Evolutionary conservation across 2,329 filamentous ascomycete genomes (phyloP).

Genomic region (Tolypocladium nubicola): DNA sequence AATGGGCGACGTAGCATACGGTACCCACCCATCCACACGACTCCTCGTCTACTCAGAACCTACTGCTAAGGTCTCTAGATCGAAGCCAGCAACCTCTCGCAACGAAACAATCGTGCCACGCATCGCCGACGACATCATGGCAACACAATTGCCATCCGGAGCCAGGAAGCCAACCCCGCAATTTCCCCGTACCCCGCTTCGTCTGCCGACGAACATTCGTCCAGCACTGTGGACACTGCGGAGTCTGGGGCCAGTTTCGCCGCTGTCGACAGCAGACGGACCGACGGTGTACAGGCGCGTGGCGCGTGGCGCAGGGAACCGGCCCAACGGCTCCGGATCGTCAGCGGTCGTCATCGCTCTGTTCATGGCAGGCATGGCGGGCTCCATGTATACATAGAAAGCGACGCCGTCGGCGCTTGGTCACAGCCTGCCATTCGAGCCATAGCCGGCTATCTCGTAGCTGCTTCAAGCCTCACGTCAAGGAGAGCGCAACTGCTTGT

Average conservation of each 20-base stretch:
- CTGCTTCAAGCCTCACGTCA: not conserved
- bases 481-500: not conserved
- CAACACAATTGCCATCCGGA: not conserved
- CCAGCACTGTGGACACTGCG: not conserved
- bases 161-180: not conserved
- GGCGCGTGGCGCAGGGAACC: not conserved
- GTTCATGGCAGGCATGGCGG: not conserved
- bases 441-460: not conserved
- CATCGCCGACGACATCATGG: not conserved
- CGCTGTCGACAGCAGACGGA: not conserved
- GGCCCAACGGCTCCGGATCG: not conserved
- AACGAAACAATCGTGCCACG: not conserved
- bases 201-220: not conserved
- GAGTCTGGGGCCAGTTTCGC: not conserved
- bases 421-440: not conserved
- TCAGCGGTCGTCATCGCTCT: not conserved
- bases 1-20: not conserved
- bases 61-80: not conserved
- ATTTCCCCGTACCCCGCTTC: not conserved
- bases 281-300: not conserved
- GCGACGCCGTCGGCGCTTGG: not conserved
- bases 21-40: not conserved
- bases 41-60: not conserved
- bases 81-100: not conserved
- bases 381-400: not conserved